Conservation (phyloP, 2,329 filamentous ascomycete genomes). For the Phyllosticta citriasiana region DNA sequence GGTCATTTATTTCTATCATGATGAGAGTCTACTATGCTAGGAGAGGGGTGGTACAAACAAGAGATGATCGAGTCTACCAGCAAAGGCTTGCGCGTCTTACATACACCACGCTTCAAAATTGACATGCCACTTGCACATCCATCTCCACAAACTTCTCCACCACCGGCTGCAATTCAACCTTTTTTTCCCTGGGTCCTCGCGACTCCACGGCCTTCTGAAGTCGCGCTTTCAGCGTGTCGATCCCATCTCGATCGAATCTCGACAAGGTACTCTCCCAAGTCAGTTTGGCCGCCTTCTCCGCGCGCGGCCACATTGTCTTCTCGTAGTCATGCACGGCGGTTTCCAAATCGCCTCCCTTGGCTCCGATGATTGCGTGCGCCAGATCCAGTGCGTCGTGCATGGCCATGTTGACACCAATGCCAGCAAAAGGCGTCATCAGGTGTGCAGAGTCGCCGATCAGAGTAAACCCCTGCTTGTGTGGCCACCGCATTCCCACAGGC, state of each 20-base stretch:
- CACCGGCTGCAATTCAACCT: background rate
- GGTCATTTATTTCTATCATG: no score
- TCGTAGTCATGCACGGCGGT: constrained; percentile 16
- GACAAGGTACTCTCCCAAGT: constrained; percentile 18
- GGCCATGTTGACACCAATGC: constrained; percentile 50
- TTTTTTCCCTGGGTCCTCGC: background rate
- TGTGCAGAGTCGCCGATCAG: constrained; percentile 52
- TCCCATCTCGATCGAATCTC: constrained; percentile 2
- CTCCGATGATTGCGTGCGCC: constrained; percentile 17
- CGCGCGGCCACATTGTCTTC: constrained; percentile 14
- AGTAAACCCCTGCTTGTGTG: constrained; percentile 39
- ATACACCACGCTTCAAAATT: background rate
- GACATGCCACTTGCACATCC: background rate
- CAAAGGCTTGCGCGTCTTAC: background rate
- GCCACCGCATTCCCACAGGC: constrained; percentile 41
- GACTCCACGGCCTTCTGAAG: background rate
- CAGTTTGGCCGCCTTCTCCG: constrained; percentile 23
- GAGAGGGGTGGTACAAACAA: no score
- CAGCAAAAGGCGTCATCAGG: constrained; percentile 48
- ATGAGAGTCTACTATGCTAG: no score
- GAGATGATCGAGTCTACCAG: background rate
- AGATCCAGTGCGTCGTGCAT: constrained; percentile 46
- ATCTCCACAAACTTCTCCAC: background rate
- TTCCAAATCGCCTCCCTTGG: constrained; percentile 16
- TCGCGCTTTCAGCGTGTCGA: constrained; percentile 28